These are phyloP conservation scores for Protomyces inundatus DNA, from an alignment of 1,139 yeast species.

Conservation along the genomic window DNA sequence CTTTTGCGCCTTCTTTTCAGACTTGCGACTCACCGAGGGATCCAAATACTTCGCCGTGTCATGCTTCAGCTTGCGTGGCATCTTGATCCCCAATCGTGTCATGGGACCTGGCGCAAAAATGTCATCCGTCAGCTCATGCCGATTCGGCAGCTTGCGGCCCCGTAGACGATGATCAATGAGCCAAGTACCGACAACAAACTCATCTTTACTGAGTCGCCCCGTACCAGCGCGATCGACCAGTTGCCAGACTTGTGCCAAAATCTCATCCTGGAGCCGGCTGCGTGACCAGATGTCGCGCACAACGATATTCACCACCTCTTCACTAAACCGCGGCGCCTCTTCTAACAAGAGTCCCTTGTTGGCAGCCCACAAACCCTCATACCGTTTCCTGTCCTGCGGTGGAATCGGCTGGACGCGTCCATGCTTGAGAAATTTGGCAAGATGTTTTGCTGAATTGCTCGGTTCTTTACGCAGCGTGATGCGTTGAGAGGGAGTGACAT, in stretches of 20 bases:
- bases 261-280: conserved; percentile 61
- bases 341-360: conserved; percentile 44
- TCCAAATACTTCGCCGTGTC: conserved; percentile 17
- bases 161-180: conserved; percentile 89
- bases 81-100: conserved; percentile 14
- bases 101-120: conserved; percentile 14
- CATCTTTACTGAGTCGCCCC: conserved; percentile 70
- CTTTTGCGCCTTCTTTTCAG: background rate
- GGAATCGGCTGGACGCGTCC: conserved; percentile 40
- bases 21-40: background rate
- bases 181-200: conserved; percentile 94
- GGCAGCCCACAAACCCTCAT: conserved; percentile 89
- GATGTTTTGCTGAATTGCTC: background rate
- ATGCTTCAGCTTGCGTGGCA: conserved; percentile 18
- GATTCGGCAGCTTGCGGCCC: conserved; percentile 76
- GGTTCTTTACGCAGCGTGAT: conserved; percentile 9
- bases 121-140: conserved; percentile 36
- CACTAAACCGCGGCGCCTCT: conserved; percentile 33
- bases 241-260: conserved; percentile 67
- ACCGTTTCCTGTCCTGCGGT: conserved; percentile 71
- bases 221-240: conserved; percentile 73
- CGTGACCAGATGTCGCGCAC: conserved; percentile 76
- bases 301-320: conserved; percentile 43
- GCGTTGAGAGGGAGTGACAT: conserved; percentile 10
- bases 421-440: conserved; percentile 10